phyloP scores from a whole-genome alignment of 2,329 filamentous ascomycete species.

The Scorias spongiosa region DNA sequence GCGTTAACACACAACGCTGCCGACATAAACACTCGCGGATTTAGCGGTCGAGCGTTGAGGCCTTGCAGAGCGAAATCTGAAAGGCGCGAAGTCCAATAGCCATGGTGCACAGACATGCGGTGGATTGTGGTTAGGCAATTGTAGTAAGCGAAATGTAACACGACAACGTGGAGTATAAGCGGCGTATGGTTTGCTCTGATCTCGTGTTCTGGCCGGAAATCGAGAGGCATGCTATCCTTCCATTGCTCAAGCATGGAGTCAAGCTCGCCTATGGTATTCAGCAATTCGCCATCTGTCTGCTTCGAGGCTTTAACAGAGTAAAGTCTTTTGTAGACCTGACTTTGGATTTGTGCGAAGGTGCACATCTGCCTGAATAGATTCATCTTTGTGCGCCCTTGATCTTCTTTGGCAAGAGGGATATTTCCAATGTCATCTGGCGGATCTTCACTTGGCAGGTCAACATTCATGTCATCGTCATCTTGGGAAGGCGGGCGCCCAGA shows the following conservation, averaged over 20 bases:
- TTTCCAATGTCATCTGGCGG: slow-evolving; percentile 88
- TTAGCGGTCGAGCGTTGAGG: slow-evolving; percentile 75
- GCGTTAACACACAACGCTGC: slow-evolving; percentile 86
- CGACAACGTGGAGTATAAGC: slow-evolving; percentile 84
- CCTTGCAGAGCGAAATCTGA: slow-evolving; percentile 94
- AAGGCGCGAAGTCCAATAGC: slow-evolving; percentile 91
- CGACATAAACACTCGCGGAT: slow-evolving; percentile 87
- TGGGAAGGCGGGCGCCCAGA: slow-evolving; percentile 58
- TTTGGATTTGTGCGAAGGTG: slow-evolving; percentile 80
- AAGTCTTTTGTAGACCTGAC: slow-evolving; percentile 80
- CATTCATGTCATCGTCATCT: slow-evolving; percentile 81
- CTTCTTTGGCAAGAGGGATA: slow-evolving; percentile 53
- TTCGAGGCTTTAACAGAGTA: slow-evolving; percentile 89
- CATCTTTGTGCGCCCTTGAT: slow-evolving; percentile 75
- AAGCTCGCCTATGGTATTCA: slow-evolving; percentile 91
- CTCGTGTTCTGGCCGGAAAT: slow-evolving; percentile 93
- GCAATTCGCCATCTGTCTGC: slow-evolving; percentile 78
- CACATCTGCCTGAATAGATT: slow-evolving; percentile 92
- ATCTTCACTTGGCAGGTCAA: slow-evolving; percentile 82
- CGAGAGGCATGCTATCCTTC: slow-evolving; percentile 90
- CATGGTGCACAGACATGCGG: slow-evolving; percentile 94
- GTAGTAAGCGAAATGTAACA: slow-evolving; percentile 93
- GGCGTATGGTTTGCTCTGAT: slow-evolving; percentile 88
- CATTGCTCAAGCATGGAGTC: slow-evolving; percentile 74
- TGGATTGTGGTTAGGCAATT: slow-evolving; percentile 97